A percentile compares a stretch with the other conserved stretches of the same genome.
phyloP scores from a whole-genome alignment of 2,329 filamentous ascomycete genomes.

The Emericellopsis cladophorae region DNA sequence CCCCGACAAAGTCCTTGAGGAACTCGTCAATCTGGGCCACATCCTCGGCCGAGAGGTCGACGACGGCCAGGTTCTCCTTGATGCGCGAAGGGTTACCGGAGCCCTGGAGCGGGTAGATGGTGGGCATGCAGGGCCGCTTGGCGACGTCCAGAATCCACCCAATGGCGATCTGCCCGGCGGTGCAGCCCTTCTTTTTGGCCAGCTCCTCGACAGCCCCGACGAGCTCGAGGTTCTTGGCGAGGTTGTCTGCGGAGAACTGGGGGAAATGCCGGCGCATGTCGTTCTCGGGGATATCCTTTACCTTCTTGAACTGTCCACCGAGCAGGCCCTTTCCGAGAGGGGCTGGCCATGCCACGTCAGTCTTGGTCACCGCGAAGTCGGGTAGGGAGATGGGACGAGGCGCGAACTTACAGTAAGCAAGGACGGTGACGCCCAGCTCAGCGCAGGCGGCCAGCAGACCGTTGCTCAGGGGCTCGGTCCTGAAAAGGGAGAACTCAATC shows the following conservation, averaged over 20 bases:
- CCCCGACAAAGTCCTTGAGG: background rate
- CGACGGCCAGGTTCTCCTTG: conserved; percentile 42
- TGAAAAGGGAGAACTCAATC: conserved; percentile 34
- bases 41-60: conserved; percentile 37
- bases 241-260: conserved; percentile 52
- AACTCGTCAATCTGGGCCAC: conserved; percentile 34
- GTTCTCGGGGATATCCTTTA: conserved; percentile 1
- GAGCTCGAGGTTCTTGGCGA: conserved; percentile 51
- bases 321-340: conserved; percentile 2
- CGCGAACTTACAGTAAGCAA: conserved; percentile 42
- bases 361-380: background rate
- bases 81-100: conserved; percentile 44
- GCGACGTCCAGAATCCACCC: conserved; percentile 45
- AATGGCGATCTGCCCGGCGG: conserved; percentile 52
- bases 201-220: conserved; percentile 43
- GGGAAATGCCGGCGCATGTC: conserved; percentile 17
- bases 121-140: conserved; percentile 35
- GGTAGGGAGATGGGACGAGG: background rate
- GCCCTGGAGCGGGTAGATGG: conserved; percentile 55
- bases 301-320: background rate
- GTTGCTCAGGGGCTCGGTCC: conserved; percentile 28
- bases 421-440: conserved; percentile 51
- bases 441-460: conserved; percentile 37
- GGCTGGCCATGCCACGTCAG: background rate
- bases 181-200: conserved; percentile 46